Base-by-base conservation (phyloP, 2,329 filamentous ascomycete species). In the Periconia sp. region DNA sequence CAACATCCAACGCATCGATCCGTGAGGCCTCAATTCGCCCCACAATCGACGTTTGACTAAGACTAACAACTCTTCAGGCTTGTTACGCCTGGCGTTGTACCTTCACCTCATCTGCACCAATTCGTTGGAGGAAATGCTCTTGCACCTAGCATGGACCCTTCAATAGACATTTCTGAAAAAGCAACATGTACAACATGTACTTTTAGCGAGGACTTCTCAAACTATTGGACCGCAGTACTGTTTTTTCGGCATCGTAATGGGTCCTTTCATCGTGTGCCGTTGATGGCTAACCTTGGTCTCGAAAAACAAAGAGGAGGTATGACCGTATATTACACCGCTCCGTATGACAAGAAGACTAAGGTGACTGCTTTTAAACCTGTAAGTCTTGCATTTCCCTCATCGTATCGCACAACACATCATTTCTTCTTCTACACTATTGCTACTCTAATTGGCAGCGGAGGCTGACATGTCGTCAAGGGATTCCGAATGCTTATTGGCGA, bases 1-100 rank as follows among this genome's bases (percentile, higher is more conserved):
- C 26, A 46, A 46, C 26, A 46, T 46, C 26, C 43, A 46, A 33
- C 37, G 43, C 17, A 46, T 46, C 32, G 43, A 46, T 35, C 43
- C 43, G 43, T 46, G 38, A 32, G 32, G 13, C 38, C 29, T 22
- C 16, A 4, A 8, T 36, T 9, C n/a, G n/a, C n/a, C 8, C 24
- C 16, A 19, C 15, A 13, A 16, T 4, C 22, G 18, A 3, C 15
- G 8, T 5, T 7, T 15, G 29, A 15, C 10, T 6, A 12, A 19
- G 12, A 13, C 18, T 34, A 12, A 29, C 16, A 23, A 1, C 4
- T 4, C 18, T 17, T 15, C 21, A 46, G 36, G 8, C 36, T 51
- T 13, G 62, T 66, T 22, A 61, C 58, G 34, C 64, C 65, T 0
- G 44, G 40, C 22, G 4, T 30, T n/a, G 32, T 43, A 8, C 45